phyloP scores from a whole-genome alignment of 495 filamentous ascomycete genomes.

The Lindgomyces ingoldianus region DNA sequence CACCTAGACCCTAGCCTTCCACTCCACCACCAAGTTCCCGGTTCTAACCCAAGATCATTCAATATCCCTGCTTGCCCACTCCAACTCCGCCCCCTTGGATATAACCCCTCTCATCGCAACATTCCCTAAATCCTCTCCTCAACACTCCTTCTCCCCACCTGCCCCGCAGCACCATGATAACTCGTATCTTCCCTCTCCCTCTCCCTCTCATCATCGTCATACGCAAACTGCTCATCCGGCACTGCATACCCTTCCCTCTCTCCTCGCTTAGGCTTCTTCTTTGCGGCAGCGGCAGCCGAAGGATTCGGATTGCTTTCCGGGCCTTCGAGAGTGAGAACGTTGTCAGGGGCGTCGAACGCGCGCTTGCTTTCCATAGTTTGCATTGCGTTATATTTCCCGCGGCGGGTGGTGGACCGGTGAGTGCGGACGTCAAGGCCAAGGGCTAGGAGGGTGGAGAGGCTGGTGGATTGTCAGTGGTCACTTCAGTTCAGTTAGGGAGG shows the following conservation, averaged over 20 bases:
- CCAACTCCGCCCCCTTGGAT: no score
- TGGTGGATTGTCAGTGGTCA: not conserved
- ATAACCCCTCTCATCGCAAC: no score
- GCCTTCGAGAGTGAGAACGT: not conserved
- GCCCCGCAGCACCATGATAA: slow-evolving; percentile 39
- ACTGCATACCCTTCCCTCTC: slow-evolving; percentile 38
- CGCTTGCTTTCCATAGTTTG: slow-evolving; percentile 16
- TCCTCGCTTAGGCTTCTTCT: slow-evolving; percentile 14
- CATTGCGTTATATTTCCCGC: slow-evolving; percentile 52
- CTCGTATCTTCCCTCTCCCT: no score
- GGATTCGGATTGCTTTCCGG: slow-evolving; percentile 20
- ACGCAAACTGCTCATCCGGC: slow-evolving; percentile 42
- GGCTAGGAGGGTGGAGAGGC: slow-evolving; percentile 50
- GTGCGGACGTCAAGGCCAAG: slow-evolving; percentile 56
- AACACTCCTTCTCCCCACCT: slow-evolving; percentile 9
- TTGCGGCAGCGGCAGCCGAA: slow-evolving; percentile 12
- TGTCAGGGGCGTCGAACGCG: slow-evolving; percentile 4
- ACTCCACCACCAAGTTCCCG: no score
- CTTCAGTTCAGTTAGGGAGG: slow-evolving; percentile 53
- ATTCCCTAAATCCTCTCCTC: not conserved
- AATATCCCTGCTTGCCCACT: no score
- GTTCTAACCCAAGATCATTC: no score
- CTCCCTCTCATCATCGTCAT: no score
- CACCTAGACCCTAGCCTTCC: no score
- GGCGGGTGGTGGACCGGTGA: slow-evolving; percentile 46